Base-by-base conservation (phyloP, 2,329 filamentous ascomycete species). In the Capronia epimyces region DNA sequence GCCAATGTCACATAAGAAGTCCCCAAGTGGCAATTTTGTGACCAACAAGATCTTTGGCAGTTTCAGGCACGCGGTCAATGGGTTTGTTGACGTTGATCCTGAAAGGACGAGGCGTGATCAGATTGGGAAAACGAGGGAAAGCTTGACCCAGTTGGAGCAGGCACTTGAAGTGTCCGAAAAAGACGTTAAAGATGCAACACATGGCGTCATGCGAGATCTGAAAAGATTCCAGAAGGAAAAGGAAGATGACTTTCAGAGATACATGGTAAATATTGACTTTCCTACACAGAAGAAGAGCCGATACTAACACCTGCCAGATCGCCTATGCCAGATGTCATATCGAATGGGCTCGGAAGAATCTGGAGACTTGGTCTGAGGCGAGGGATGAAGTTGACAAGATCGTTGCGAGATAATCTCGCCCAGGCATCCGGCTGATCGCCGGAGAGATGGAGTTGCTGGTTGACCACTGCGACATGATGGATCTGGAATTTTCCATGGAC, bases 171-270 rank as follows among this genome's bases (percentile, higher is more conserved):
- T 87, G 3, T 87, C 89, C 3, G 89, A 90, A 56, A 84, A 89
- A 63, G 93, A 98, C 65, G 93, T 97, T 54, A 90, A 87, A 67
- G 89, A 97, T 63, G 93, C 93, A 7, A 96, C 89, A 64, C 76
- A 81, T 2, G 94, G 89, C 46, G 88, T 97, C 3, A 70, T 98
- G 61, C 85, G 87, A 63, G 93, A 98, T 66, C 73, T 98, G 53
- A 89, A 89, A 72, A 78, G 93, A 54, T 98, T 98, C 70, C 94
- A 98, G 69, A 77, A 76, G 52, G 90, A 97, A 70, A 98, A 98
- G 70, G 94, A 98, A 71, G 89, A 91, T 44, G 93, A 98, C 67
- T 69, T 98, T 63, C 84, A 83, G 65, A 82, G 87, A 57, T 97
- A 97, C 67, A 98, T 98, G 93, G 93, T 96, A 74, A 32, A 12